Evolutionary conservation across 2,329 filamentous ascomycete genomes (phyloP).

Genomic region (Aspergillus sergii): DNA sequence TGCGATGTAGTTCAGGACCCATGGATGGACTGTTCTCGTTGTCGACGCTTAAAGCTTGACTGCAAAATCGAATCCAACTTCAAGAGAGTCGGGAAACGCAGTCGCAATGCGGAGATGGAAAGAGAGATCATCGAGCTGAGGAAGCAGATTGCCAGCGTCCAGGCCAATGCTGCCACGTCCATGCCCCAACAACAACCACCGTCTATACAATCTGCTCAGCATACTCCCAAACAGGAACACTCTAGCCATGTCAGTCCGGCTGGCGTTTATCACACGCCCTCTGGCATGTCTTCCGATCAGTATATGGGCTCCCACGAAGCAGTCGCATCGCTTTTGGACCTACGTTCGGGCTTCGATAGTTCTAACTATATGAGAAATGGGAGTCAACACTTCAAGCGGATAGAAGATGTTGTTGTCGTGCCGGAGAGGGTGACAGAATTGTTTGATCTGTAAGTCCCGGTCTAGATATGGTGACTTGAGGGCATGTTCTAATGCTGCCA

Average conservation of each 20-base stretch:
- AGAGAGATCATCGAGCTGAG: conserved; percentile 56
- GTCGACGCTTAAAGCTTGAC: conserved; percentile 62
- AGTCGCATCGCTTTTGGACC: conserved; percentile 53
- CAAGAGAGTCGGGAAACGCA: conserved; percentile 68
- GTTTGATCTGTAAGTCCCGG: conserved; percentile 45
- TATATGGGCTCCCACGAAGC: conserved; percentile 53
- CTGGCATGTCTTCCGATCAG: conserved; percentile 42
- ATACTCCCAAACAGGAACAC: conserved; percentile 40
- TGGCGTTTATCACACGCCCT: conserved; percentile 37
- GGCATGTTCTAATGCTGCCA: conserved; percentile 38
- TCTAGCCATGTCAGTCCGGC: conserved; percentile 38
- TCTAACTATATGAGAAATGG: conserved; percentile 52
- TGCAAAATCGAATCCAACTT: conserved; percentile 72
- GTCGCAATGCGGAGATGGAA: conserved; percentile 67
- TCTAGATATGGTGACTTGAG: background rate
- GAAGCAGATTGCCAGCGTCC: conserved; percentile 47
- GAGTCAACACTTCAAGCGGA: conserved; percentile 50
- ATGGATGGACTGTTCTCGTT: conserved; percentile 64
- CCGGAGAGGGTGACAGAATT: conserved; percentile 48
- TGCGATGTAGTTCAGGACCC: conserved; percentile 69
- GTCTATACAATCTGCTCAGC: conserved; percentile 26
- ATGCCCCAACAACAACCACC: conserved; percentile 28
- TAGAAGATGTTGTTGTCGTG: conserved; percentile 54
- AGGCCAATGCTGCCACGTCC: conserved; percentile 27
- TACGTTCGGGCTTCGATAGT: conserved; percentile 51